A percentile compares a stretch with the other conserved stretches of the same genome.
Evolutionary conservation across 768 basidiomycete genomes (phyloP).

Genomic region (Naganishia randhawae): DNA sequence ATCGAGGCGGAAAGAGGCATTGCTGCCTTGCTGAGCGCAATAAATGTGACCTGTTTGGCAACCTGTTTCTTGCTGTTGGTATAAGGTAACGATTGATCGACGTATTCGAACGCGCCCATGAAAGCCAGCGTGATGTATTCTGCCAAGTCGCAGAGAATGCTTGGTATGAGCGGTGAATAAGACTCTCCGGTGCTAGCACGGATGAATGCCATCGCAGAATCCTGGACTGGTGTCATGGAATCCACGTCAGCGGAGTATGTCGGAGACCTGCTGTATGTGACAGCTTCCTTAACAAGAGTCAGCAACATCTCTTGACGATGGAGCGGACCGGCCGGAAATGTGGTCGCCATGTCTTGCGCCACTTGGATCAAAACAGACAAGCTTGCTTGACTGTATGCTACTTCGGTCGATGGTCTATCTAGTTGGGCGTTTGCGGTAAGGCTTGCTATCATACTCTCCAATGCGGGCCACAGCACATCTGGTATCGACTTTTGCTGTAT

Average conservation of each 20-base stretch:
- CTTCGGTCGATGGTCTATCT: background rate
- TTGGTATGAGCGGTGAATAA: background rate
- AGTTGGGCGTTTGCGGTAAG: constrained; percentile 51
- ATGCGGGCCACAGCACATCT: constrained; percentile 50
- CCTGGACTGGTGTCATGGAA: constrained; percentile 59
- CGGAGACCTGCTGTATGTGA: constrained; percentile 72
- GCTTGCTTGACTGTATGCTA: constrained; percentile 15
- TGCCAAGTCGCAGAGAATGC: constrained; percentile 72
- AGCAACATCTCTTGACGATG: constrained; percentile 61
- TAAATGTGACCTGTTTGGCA: constrained; percentile 74
- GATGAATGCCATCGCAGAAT: constrained; percentile 64
- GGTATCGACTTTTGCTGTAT: background rate
- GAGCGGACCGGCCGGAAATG: constrained; percentile 51
- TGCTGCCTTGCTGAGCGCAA: constrained; percentile 78
- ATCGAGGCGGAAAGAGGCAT: constrained; percentile 82
- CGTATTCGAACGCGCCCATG: constrained; percentile 54
- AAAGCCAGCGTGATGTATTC: constrained; percentile 85
- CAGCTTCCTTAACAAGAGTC: constrained; percentile 58
- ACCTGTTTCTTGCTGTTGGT: constrained; percentile 53
- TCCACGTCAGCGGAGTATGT: constrained; percentile 90
- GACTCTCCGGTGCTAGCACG: background rate
- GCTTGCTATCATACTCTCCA: constrained; percentile 78
- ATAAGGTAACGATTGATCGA: constrained; percentile 19
- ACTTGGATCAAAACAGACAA: constrained; percentile 50
- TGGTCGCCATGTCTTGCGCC: constrained; percentile 48